A percentile compares a stretch with the other conserved stretches of the same genome.
Evolutionary conservation across 305 asterid species (phyloP).

Genomic region (Ajuga reptans): DNA sequence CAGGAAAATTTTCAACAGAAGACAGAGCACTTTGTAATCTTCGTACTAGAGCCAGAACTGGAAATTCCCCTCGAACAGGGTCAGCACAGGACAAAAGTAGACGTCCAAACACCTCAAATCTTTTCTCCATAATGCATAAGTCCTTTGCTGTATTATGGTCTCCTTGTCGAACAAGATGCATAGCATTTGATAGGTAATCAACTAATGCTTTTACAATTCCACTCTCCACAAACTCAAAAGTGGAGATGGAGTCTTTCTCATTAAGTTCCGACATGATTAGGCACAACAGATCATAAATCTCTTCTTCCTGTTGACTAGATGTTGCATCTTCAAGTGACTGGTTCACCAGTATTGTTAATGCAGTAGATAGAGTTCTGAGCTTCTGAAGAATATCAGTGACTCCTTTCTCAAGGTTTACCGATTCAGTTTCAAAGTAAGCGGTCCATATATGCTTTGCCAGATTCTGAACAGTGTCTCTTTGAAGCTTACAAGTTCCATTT

Average conservation of each 20-base stretch:
- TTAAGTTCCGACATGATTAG: conserved; percentile 61
- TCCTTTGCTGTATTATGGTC: conserved; percentile 21
- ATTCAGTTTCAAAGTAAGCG: conserved; percentile 53
- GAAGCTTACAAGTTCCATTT: conserved; percentile 54
- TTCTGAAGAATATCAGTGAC: conserved; percentile 64
- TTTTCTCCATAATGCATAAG: conserved; percentile 39
- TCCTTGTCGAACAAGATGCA: conserved; percentile 32
- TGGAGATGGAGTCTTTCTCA: conserved; percentile 66
- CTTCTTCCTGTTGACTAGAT: conserved; percentile 49
- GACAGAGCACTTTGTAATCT: conserved; percentile 73
- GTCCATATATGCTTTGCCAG: conserved; percentile 67
- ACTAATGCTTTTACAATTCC: conserved; percentile 70
- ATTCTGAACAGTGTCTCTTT: conserved; percentile 47
- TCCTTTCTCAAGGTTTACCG: conserved; percentile 59
- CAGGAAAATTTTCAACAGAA: conserved; percentile 75
- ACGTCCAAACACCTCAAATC: conserved; percentile 68
- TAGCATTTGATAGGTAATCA: conserved; percentile 51
- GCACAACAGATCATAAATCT: conserved; percentile 42
- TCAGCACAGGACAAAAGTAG: conserved; percentile 44
- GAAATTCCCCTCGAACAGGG: conserved; percentile 32
- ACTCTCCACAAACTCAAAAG: conserved; percentile 96
- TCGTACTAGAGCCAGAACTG: conserved; percentile 39
- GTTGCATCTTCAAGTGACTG: conserved; percentile 27
- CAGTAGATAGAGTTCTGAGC: conserved; percentile 56
- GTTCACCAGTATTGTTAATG: conserved; percentile 39